phyloP scores from a whole-genome alignment of 1,284 basidiomycete genomes.

The Apiotrichum siamense region DNA sequence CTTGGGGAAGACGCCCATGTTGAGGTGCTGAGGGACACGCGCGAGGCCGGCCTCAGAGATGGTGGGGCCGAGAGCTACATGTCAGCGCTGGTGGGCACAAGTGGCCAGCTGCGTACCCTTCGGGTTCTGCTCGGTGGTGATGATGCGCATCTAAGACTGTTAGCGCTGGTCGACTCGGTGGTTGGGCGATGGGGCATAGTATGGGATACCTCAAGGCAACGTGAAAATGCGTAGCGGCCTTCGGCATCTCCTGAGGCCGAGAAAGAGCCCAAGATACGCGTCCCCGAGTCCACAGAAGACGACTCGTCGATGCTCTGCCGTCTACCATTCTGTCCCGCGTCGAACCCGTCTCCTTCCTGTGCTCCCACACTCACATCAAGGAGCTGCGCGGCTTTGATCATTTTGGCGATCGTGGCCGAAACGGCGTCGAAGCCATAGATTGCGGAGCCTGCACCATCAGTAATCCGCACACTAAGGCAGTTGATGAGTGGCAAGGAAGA shows the following conservation, averaged over 20 bases:
- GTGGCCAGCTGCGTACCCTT: conserved; percentile 56
- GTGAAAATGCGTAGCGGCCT: too few relatives aligned
- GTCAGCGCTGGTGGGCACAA: background rate
- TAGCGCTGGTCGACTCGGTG: background rate
- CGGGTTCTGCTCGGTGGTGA: conserved; percentile 70
- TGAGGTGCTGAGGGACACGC: conserved; percentile 34
- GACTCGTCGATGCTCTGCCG: too few relatives aligned
- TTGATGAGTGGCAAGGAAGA: too few relatives aligned
- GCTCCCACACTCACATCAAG: conserved; percentile 7
- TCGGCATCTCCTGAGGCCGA: too few relatives aligned
- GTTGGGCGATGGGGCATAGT: too few relatives aligned
- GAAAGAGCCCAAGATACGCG: too few relatives aligned
- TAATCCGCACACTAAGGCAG: too few relatives aligned
- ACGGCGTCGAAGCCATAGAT: conserved; percentile 68
- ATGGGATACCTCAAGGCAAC: too few relatives aligned
- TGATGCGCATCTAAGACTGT: conserved; percentile 7
- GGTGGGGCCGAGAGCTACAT: conserved; percentile 61
- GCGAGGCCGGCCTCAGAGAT: conserved; percentile 57
- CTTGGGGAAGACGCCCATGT: conserved; percentile 61
- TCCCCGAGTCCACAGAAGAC: too few relatives aligned
- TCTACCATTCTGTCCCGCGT: too few relatives aligned
- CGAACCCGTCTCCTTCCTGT: too few relatives aligned
- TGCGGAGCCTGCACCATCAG: conserved; percentile 23
- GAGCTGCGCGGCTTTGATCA: conserved; percentile 60
- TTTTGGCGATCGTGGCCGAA: conserved; percentile 62